These are phyloP conservation scores for Pestalotiopsis sp. DNA, from an alignment of 2,329 filamentous ascomycete genomes.

Conservation along the genomic window DNA sequence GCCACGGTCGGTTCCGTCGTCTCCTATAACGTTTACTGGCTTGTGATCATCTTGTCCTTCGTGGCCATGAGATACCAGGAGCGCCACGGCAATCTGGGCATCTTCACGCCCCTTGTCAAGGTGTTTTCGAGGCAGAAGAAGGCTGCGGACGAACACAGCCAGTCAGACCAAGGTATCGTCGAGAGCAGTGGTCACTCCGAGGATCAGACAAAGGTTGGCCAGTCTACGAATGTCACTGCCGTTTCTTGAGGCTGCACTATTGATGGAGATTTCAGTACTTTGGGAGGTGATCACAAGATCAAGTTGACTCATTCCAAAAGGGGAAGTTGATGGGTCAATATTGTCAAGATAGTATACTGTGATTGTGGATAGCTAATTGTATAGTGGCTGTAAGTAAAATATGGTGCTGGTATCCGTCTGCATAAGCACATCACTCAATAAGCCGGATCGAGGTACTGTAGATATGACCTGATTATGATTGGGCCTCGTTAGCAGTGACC, in stretches of 20 bases:
- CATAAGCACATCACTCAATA: too few relatives aligned
- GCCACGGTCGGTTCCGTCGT: constrained; percentile 87
- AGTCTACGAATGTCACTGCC: background rate
- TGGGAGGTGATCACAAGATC: too few relatives aligned
- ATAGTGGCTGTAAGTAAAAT: too few relatives aligned
- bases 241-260: background rate
- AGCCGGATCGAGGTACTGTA: too few relatives aligned
- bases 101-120: background rate
- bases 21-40: constrained; percentile 87
- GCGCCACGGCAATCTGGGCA: constrained; percentile 43
- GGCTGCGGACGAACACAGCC: background rate
- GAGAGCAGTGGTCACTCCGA: background rate
- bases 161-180: background rate
- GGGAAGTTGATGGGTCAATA: too few relatives aligned
- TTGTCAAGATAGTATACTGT: too few relatives aligned
- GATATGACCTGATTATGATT: too few relatives aligned
- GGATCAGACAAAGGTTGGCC: background rate
- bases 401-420: too few relatives aligned
- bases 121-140: background rate
- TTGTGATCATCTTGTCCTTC: constrained; percentile 69
- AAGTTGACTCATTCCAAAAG: too few relatives aligned
- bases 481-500: too few relatives aligned
- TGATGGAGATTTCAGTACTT: too few relatives aligned
- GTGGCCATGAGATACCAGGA: constrained; percentile 69
- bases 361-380: too few relatives aligned